Conservation (phyloP, 176 grass and related monocot genomes). For the Oryza officinalis region DNA sequence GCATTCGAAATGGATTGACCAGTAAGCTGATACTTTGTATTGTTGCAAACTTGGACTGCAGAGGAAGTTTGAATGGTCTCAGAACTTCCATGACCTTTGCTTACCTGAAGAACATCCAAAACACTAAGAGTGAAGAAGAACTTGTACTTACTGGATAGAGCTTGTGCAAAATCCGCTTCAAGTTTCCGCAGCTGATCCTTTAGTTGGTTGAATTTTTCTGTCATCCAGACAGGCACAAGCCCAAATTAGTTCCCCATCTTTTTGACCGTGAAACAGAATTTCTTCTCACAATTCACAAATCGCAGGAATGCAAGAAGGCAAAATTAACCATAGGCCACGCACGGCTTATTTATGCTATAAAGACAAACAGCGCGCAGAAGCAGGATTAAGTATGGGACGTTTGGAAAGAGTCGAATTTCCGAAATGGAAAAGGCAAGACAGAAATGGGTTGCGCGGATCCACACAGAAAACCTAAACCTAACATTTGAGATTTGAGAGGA, state of each 20-base stretch:
- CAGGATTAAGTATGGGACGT: too few relatives aligned
- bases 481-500: neutral
- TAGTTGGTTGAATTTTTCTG: constrained; percentile 48
- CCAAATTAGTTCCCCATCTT: neutral
- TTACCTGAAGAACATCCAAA: neutral
- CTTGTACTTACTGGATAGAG: constrained; percentile 47
- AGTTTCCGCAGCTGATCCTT: constrained; percentile 63
- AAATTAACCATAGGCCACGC: neutral
- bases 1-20: constrained; percentile 51
- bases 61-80: neutral
- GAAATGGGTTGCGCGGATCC: neutral
- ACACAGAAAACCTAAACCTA: neutral
- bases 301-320: neutral
- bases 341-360: too few relatives aligned
- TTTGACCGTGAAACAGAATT: neutral
- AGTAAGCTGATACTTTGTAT: constrained; percentile 36
- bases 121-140: neutral
- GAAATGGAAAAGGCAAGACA: neutral
- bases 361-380: too few relatives aligned
- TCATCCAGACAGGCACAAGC: neutral
- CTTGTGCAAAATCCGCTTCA: constrained; percentile 42
- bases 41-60: constrained; percentile 57
- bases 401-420: neutral
- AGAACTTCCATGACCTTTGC: neutral
- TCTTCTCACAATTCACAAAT: neutral